Evolutionary conservation across 2,329 filamentous ascomycete species (phyloP).

Genomic region (Ophiostoma australiae): DNA sequence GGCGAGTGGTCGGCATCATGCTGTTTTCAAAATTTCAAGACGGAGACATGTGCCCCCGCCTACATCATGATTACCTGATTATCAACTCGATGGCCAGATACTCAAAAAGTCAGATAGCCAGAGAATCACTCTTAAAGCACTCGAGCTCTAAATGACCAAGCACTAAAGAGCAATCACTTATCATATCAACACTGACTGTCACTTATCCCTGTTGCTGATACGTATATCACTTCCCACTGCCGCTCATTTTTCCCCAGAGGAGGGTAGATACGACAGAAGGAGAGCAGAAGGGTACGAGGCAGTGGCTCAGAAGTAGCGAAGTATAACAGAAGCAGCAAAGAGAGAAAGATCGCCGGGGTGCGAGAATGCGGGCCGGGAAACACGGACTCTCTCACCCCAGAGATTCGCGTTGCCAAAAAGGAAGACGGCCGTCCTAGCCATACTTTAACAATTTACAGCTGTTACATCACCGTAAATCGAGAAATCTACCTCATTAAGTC

Average conservation of each 20-base stretch:
- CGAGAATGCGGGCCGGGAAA: neutral
- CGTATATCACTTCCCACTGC: neutral
- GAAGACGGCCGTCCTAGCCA: neutral
- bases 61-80: conserved; percentile 1
- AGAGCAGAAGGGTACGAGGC: no score
- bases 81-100: neutral
- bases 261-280: neutral
- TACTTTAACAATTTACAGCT: neutral
- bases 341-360: conserved; percentile 1
- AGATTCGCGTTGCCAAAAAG: conserved; percentile 10
- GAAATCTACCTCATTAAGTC: neutral
- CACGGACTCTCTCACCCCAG: neutral
- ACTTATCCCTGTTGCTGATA: conserved; percentile 1
- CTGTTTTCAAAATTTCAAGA: neutral
- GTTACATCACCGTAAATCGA: neutral
- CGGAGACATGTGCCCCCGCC: neutral
- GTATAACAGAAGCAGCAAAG: neutral
- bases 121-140: neutral
- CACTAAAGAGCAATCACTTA: neutral
- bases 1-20: neutral
- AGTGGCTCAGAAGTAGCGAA: neutral
- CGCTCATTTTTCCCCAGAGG: neutral
- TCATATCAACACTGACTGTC: neutral
- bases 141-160: neutral
- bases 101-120: neutral